phyloP scores from a whole-genome alignment of 139 green algal species.

The Coelastrella sp. region DNA sequence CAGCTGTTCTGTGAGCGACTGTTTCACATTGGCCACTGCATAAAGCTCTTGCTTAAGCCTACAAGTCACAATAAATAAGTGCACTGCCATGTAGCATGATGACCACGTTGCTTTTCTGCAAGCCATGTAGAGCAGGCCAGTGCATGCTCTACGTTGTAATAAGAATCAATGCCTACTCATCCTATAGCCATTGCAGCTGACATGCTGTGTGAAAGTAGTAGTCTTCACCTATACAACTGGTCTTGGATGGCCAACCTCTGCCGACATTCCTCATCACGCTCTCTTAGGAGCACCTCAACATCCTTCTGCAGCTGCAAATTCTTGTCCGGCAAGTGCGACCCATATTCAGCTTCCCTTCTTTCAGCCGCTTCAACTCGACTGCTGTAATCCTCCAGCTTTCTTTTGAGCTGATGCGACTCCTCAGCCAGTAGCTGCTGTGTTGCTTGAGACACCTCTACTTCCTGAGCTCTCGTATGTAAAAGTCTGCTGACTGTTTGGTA shows the following conservation, averaged over 20 bases:
- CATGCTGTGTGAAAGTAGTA: not conserved
- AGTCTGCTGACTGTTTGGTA: constrained; percentile 2
- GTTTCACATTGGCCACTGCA: constrained; percentile 1
- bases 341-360: not conserved
- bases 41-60: constrained; percentile 35
- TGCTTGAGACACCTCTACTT: not conserved
- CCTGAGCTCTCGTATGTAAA: not conserved
- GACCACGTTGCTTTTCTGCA: too few species aligned
- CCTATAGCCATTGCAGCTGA: not conserved
- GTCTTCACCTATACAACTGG: not conserved
- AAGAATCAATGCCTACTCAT: not conserved
- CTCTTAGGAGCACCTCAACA: not conserved
- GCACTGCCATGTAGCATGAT: too few species aligned
- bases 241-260: constrained; percentile 4
- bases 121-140: not conserved
- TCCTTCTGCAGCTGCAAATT: constrained; percentile 12
- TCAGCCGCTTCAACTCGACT: constrained; percentile 6
- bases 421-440: not conserved
- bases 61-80: not conserved
- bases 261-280: not conserved
- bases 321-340: not conserved
- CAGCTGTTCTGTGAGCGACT: constrained; percentile 6
- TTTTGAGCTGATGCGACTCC: not conserved
- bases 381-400: not conserved
- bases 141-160: not conserved